Evolutionary conservation across 1,284 basidiomycete species (phyloP).

Genomic region (Pascua guehoae): DNA sequence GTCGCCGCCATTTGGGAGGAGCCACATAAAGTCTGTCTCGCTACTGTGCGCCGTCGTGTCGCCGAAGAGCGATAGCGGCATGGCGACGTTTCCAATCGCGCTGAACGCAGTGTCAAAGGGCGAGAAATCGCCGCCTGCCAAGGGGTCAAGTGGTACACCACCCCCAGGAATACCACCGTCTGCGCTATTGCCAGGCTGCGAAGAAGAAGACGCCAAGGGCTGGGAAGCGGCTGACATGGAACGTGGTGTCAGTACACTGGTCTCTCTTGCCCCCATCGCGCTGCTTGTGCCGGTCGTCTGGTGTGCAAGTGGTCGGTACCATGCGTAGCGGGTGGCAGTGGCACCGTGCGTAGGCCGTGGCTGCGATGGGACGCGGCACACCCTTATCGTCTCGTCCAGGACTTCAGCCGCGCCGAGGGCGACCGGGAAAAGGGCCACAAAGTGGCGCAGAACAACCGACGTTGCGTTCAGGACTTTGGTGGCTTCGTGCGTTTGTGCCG

Average conservation of each 20-base stretch:
- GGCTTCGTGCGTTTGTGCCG: slow-evolving; percentile 9
- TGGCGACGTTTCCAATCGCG: not conserved
- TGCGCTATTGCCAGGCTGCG: no score
- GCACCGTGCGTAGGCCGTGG: not conserved
- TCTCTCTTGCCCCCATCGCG: not conserved
- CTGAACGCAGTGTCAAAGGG: no score
- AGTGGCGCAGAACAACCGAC: slow-evolving; percentile 12
- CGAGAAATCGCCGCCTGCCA: no score
- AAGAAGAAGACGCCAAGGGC: no score
- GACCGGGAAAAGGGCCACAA: slow-evolving; percentile 14
- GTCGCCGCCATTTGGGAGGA: not conserved
- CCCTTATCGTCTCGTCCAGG: slow-evolving; percentile 18
- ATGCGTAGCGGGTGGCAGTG: slow-evolving; percentile 4
- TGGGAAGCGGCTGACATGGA: no score
- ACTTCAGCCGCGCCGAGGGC: slow-evolving; percentile 19
- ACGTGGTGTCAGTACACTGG: no score
- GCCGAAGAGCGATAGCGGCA: not conserved
- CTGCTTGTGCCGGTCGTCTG: not conserved
- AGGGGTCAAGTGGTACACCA: no score
- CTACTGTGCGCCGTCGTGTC: no score
- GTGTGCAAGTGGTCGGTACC: slow-evolving; percentile 9
- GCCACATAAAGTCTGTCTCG: slow-evolving; percentile 4
- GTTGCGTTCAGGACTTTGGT: slow-evolving; percentile 14
- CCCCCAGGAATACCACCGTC: no score
- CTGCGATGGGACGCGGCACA: slow-evolving; percentile 5